Evolutionary conservation across 106 monocot genomes (phyloP), one percentile per base, ranked within the genome.

Genomic region (Allium fistulosum): DNA sequence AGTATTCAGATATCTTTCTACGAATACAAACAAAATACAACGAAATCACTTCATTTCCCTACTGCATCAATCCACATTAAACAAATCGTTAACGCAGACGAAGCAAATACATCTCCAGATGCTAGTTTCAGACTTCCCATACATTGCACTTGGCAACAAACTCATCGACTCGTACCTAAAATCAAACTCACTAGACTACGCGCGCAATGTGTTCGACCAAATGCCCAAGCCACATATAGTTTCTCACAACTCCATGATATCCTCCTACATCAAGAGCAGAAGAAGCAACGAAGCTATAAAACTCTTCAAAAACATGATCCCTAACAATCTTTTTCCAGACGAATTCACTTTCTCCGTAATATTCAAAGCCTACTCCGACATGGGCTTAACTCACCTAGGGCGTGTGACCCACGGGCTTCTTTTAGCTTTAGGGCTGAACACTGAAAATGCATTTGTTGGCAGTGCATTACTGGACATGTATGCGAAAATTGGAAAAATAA

Each of bases 401-500:
- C 70, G 71, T 17, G 70, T 37, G 46, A 82, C 67, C 9, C 84
- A 87, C 53, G 84, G 77, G 26, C 71, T 63, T 52, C 49, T 85
- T 9, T 48, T 87, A 65, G 65, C 82, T 18, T 68, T 61, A 6
- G 84, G 90, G 28, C 15, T 80, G 70, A 68, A 61, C 49, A 67
- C 69, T 9, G 27, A 11, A 7, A 77, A 78, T 68, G 66, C 59
- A 11, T 85, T 85, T 59, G 66, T 90, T 57, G 72, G 78, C 18
- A 84, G 82, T 45, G 71, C 82, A 22, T 63, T 87, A 71, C 89
- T 87, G 11, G 69, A 82, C 60, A 84, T 94, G 84, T 90, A 90
- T 69, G 80, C 71, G 3, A 84, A 82, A 53, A 65, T 80, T 56
- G 81, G 85, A 10, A 69, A 47, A 57, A 63, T 78, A 78, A 10